These are phyloP conservation scores for Microsporum ferrugineum DNA, from an alignment of 2,329 filamentous ascomycete genomes.

Conservation along the genomic window DNA sequence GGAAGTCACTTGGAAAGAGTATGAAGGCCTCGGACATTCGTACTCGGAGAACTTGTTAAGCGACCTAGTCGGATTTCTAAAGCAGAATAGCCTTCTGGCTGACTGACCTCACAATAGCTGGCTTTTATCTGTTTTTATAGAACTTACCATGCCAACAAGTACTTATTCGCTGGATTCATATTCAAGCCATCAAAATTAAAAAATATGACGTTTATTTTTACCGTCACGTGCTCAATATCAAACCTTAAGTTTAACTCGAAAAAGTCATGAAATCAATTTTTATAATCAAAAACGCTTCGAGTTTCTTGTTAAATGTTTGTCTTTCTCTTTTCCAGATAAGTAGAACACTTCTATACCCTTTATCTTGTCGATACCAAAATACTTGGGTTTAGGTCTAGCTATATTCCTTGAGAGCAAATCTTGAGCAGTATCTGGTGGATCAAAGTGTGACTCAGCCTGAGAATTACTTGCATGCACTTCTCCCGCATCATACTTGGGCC, in stretches of 20 bases:
- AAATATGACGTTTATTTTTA: neutral
- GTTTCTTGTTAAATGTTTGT: neutral
- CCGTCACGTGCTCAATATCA: neutral
- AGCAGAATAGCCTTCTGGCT: neutral
- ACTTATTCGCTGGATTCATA: too few species aligned
- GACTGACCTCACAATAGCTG: too few species aligned
- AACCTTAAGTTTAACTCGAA: neutral
- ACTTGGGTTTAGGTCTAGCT: neutral
- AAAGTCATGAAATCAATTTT: neutral
- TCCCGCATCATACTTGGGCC: neutral
- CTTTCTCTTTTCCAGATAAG: neutral
- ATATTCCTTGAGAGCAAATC: neutral
- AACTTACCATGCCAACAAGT: too few species aligned
- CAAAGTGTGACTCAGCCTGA: neutral
- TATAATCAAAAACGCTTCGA: neutral
- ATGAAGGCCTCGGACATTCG: conserved; percentile 26
- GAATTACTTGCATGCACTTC: neutral
- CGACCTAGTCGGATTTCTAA: neutral
- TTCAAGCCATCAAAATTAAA: too few species aligned
- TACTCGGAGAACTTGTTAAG: neutral
- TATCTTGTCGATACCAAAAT: neutral
- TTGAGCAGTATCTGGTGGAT: neutral
- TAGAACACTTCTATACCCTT: neutral
- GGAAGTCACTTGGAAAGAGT: conserved; percentile 31
- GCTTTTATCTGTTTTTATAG: too few species aligned